Evolutionary conservation across 306 rosid genomes (phyloP).

Genomic region (Alnus rubra): DNA sequence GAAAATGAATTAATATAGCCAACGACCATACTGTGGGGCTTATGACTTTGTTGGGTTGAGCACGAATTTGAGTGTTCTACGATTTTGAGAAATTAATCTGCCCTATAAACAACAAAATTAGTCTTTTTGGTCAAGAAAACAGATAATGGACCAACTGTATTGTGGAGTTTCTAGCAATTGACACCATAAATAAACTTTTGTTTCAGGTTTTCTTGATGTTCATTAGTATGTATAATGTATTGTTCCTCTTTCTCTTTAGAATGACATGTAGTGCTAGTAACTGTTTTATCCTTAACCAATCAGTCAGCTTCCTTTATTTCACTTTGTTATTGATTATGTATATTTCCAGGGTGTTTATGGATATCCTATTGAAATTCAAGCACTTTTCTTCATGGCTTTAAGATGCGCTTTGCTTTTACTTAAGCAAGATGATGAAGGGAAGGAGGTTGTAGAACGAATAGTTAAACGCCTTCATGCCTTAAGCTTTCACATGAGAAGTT

Average conservation of each 20-base stretch:
- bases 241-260: neutral
- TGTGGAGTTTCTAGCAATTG: neutral
- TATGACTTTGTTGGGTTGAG: neutral
- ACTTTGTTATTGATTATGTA: slow-evolving; percentile 17
- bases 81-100: neutral
- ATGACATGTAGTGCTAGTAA: neutral
- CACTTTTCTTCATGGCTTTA: slow-evolving; percentile 94
- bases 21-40: neutral
- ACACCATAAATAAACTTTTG: neutral
- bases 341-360: slow-evolving; percentile 89
- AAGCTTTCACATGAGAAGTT: slow-evolving; percentile 80
- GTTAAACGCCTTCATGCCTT: slow-evolving; percentile 74
- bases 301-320: slow-evolving; percentile 10
- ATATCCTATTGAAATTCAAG: slow-evolving; percentile 92
- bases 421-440: slow-evolving; percentile 81
- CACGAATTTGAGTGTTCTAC: neutral
- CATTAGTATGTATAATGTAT: slow-evolving; percentile 5
- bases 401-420: slow-evolving; percentile 84
- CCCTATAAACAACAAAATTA: neutral
- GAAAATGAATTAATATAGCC: neutral
- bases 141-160: neutral
- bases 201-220: neutral
- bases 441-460: slow-evolving; percentile 68
- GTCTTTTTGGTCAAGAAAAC: slow-evolving; percentile 10
- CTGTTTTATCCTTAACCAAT: neutral